phyloP scores from a whole-genome alignment of 1,284 basidiomycete genomes.

The Boletus sp. region DNA sequence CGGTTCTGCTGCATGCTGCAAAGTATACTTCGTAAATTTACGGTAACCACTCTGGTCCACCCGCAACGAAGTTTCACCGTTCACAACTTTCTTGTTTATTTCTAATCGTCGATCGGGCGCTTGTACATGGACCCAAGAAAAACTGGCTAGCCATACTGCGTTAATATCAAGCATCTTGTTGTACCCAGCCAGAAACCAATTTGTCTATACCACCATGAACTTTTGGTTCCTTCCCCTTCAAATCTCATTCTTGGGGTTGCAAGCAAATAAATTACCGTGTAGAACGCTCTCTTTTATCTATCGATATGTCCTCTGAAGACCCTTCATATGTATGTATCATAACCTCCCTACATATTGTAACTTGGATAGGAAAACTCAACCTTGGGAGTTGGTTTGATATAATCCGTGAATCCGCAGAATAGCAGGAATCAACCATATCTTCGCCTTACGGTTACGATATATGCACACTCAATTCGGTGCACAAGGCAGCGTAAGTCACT shows the following conservation, averaged over 20 bases:
- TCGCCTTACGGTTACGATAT: neutral
- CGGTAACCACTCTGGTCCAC: neutral
- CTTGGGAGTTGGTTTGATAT: neutral
- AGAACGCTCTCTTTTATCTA: constrained; percentile 17
- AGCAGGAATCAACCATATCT: neutral
- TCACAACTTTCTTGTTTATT: constrained; percentile 32
- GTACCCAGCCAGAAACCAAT: constrained; percentile 23
- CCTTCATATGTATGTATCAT: constrained; percentile 29
- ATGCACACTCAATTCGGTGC: neutral
- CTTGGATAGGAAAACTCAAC: neutral
- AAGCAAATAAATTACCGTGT: constrained; percentile 18
- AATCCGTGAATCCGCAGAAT: neutral
- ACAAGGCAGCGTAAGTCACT: neutral
- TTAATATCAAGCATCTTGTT: constrained; percentile 33
- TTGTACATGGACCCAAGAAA: constrained; percentile 25
- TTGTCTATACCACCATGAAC: constrained; percentile 29
- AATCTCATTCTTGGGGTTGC: constrained; percentile 4
- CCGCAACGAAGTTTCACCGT: constrained; percentile 3
- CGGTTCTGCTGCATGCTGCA: neutral
- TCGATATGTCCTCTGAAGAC: constrained; percentile 21
- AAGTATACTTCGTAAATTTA: neutral
- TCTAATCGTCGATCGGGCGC: constrained; percentile 17
- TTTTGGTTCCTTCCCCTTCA: constrained; percentile 3
- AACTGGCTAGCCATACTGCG: constrained; percentile 13
- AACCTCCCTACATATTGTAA: constrained; percentile 1